Conservation (phyloP, 1,284 basidiomycete species). For the Agaricales sp. region DNA sequence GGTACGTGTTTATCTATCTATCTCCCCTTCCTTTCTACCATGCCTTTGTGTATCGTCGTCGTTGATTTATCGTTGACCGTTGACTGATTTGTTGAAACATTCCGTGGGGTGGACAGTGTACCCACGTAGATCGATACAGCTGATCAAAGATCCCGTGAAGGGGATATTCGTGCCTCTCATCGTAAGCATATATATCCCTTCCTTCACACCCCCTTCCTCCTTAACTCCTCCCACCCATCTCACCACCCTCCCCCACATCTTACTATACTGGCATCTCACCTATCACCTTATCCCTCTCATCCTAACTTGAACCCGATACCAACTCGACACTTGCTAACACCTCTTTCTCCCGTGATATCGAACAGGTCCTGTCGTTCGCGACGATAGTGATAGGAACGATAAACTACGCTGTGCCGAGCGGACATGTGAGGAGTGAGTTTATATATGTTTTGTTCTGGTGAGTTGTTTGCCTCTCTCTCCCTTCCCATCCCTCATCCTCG, state of each 20-base stretch:
- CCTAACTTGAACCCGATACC: too few relatives aligned
- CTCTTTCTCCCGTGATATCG: background rate
- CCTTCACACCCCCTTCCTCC: too few relatives aligned
- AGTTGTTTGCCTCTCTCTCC: constrained; percentile 8
- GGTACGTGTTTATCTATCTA: constrained; percentile 17
- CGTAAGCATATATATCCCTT: constrained; percentile 22
- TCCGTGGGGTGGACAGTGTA: constrained; percentile 25
- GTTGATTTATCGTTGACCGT: background rate
- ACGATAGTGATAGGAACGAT: constrained; percentile 40
- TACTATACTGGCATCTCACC: background rate
- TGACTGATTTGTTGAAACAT: background rate
- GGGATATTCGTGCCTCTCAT: constrained; percentile 36
- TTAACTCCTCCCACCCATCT: too few relatives aligned
- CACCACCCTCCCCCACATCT: too few relatives aligned
- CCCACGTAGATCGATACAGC: constrained; percentile 29
- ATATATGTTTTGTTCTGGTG: constrained; percentile 36
- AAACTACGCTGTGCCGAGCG: constrained; percentile 31
- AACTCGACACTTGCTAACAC: background rate
- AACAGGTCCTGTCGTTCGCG: constrained; percentile 35
- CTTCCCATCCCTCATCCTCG: background rate
- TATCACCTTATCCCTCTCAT: too few relatives aligned
- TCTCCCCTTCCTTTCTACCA: background rate
- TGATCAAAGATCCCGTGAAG: constrained; percentile 33
- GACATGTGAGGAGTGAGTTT: constrained; percentile 21
- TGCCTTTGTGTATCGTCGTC: background rate